phyloP scores from a whole-genome alignment of 2,329 filamentous ascomycete genomes.

The Lachnellula suecica region DNA sequence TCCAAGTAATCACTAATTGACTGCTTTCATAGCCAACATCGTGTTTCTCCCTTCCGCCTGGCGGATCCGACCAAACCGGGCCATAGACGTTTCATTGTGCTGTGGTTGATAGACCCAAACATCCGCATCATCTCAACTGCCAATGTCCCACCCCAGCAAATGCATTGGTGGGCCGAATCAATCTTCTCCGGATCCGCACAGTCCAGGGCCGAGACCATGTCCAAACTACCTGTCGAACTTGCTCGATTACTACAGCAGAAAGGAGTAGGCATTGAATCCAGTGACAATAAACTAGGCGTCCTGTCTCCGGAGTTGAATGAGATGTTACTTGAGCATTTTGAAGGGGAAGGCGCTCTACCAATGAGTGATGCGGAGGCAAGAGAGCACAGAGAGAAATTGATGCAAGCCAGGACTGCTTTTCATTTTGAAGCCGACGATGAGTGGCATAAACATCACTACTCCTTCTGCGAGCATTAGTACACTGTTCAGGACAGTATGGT shows the following conservation, averaged over 20 bases:
- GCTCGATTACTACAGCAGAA: not conserved
- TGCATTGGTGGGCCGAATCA: constrained; percentile 38
- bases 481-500: too few species aligned
- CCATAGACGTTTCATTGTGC: constrained; percentile 52
- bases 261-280: not conserved
- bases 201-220: not conserved
- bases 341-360: not conserved
- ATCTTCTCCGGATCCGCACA: not conserved
- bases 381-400: not conserved
- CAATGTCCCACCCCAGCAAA: constrained; percentile 48
- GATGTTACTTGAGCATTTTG: not conserved
- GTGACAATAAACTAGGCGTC: not conserved
- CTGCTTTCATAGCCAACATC: constrained; percentile 41
- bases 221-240: not conserved
- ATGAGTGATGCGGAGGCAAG: not conserved
- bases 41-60: constrained; percentile 48
- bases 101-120: constrained; percentile 58
- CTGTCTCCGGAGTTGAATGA: not conserved
- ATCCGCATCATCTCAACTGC: constrained; percentile 47
- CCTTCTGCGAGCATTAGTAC: constrained; percentile 1
- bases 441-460: not conserved
- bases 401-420: not conserved
- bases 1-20: not conserved
- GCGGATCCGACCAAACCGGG: constrained; percentile 48
- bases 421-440: not conserved